Percentiles rank a stretch among this genome's conserved stretches.
phyloP scores from a whole-genome alignment of 1,139 yeast genomes.

The Kluyveromyces sp. region DNA sequence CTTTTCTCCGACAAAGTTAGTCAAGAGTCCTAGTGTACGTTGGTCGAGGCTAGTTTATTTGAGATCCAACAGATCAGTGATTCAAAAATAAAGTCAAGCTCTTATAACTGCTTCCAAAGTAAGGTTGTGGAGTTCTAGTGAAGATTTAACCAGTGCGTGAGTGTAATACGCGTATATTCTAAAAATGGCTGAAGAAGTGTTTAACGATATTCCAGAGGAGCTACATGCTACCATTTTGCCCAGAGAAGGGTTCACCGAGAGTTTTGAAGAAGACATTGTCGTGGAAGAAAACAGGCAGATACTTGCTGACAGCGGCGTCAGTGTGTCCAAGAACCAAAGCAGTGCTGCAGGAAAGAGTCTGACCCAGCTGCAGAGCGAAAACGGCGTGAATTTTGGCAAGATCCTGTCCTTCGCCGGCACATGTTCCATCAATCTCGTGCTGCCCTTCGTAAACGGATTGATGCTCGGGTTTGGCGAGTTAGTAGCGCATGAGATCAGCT shows the following conservation, averaged over 20 bases:
- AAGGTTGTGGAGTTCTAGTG: not conserved
- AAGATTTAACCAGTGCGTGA: constrained; percentile 8
- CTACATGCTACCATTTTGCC: constrained; percentile 9
- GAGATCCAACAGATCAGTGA: not conserved
- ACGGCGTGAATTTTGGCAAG: constrained; percentile 9
- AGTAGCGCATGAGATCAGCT: constrained; percentile 87
- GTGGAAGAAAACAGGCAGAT: constrained; percentile 2
- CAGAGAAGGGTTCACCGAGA: constrained; percentile 4
- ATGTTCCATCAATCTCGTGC: constrained; percentile 63
- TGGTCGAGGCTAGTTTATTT: no score
- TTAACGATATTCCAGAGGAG: constrained; percentile 14
- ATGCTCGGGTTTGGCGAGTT: constrained; percentile 97
- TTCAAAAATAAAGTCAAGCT: not conserved
- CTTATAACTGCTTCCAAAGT: not conserved
- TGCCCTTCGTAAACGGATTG: constrained; percentile 89
- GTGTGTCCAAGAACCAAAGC: constrained; percentile 4
- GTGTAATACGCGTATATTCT: no score
- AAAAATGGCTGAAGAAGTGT: constrained; percentile 15
- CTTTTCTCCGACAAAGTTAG: no score
- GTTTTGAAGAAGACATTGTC: not conserved
- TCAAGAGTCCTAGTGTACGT: no score
- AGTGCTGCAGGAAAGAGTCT: not conserved
- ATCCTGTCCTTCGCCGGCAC: constrained; percentile 26
- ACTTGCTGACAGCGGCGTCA: not conserved
- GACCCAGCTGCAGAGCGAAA: constrained; percentile 4